Conservation (phyloP, 495 filamentous ascomycete genomes). For the Acidiella bohemica region DNA sequence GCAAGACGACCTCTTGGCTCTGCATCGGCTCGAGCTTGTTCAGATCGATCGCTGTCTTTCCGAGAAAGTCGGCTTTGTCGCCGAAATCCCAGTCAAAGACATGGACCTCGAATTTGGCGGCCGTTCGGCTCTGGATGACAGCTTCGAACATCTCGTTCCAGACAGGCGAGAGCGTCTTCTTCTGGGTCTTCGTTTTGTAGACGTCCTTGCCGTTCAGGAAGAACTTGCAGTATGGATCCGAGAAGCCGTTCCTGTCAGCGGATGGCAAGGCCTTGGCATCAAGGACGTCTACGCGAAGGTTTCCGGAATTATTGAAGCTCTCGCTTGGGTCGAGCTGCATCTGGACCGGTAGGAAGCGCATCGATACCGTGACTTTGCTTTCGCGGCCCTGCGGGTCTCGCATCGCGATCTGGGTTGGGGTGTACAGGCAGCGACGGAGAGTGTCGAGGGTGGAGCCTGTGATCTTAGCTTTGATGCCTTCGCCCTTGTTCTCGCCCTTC, state of each 20-base stretch:
- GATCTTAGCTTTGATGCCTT: conserved; percentile 66
- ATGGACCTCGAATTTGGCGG: conserved; percentile 68
- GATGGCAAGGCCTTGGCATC: conserved; percentile 78
- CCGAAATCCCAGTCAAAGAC: conserved; percentile 94
- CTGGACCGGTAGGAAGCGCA: conserved; percentile 84
- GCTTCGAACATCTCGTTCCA: conserved; percentile 96
- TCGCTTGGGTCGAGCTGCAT: conserved; percentile 91
- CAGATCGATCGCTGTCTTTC: conserved; percentile 64
- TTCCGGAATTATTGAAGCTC: conserved; percentile 97
- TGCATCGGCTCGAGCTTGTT: conserved; percentile 72
- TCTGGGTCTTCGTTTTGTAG: conserved; percentile 84
- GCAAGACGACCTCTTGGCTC: conserved; percentile 54
- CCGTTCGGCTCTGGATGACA: conserved; percentile 66
- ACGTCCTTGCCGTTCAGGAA: conserved; percentile 72
- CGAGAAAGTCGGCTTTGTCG: conserved; percentile 78
- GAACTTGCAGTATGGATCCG: conserved; percentile 94
- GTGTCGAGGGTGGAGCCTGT: conserved; percentile 75
- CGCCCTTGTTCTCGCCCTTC: conserved; percentile 54
- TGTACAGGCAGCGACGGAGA: conserved; percentile 82
- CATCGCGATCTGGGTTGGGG: conserved; percentile 66
- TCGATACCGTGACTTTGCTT: conserved; percentile 73
- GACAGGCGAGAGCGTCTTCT: conserved; percentile 86
- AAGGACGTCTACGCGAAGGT: conserved; percentile 76
- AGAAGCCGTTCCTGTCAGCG: conserved; percentile 89
- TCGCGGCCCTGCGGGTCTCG: conserved; percentile 60